These are phyloP conservation scores for Fimicolochytrium jonesii DNA, from an alignment of 192 early-diverging fungal genomes.

Conservation along the genomic window DNA sequence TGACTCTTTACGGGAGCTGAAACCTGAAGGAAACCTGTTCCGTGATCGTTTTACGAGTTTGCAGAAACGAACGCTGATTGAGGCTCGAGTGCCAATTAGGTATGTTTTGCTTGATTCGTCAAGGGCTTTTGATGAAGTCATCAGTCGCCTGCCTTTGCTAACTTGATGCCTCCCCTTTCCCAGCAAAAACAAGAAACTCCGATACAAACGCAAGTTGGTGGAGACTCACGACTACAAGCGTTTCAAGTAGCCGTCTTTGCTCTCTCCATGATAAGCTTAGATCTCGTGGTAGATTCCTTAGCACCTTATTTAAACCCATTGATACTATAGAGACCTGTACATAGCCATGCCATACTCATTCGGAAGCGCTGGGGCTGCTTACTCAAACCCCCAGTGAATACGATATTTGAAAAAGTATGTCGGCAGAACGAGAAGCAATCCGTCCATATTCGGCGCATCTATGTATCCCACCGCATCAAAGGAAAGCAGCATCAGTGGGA, in stretches of 20 bases:
- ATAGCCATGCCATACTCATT: too few relatives aligned
- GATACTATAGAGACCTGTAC: too few relatives aligned
- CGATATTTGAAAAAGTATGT: too few relatives aligned
- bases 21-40: constrained; percentile 53
- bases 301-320: too few relatives aligned
- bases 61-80: constrained; percentile 48
- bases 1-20: constrained; percentile 39
- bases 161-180: not conserved
- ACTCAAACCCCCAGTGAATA: too few relatives aligned
- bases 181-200: constrained; percentile 9
- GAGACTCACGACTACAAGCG: constrained; percentile 55
- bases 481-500: too few relatives aligned
- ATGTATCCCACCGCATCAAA: too few relatives aligned
- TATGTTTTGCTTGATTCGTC: constrained; percentile 23
- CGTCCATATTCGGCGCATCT: too few relatives aligned
- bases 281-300: too few relatives aligned
- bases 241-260: constrained; percentile 33
- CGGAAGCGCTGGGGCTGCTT: too few relatives aligned
- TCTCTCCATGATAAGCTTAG: not conserved
- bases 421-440: too few relatives aligned
- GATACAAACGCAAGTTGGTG: constrained; percentile 40
- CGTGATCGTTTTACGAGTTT: constrained; percentile 46
- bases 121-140: not conserved
- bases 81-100: constrained; percentile 46
- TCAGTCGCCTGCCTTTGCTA: not conserved